Evolutionary conservation across 2,329 filamentous ascomycete genomes (phyloP), one percentile per base, ranked within the genome.

Genomic region (Sphaerostilbella broomeana): DNA sequence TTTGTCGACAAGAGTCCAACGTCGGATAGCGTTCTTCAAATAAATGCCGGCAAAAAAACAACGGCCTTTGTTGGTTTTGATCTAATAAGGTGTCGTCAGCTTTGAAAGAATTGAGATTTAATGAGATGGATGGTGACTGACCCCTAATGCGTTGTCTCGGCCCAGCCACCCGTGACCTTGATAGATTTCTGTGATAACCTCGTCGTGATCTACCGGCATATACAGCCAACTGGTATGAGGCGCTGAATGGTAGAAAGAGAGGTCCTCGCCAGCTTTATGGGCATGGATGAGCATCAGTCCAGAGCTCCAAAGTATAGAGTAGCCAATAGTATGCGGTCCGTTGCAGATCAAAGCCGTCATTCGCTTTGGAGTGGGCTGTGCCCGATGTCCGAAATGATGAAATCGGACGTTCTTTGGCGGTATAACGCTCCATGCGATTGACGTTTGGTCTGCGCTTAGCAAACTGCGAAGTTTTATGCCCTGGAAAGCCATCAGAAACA

Each of bases 41-140:
- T 41, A 41, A 18, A 24, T 20, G n/a, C 38, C 38, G 19, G 32
- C 30, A 15, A 41, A 12, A 15, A 41, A 41, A 28, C 18, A 35
- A 17, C 38, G 30, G 25, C 38, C 38, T 31, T 41, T 41, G 20
- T 30, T 41, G 11, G 38, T 41, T 26, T 35, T 41, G 30, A 41
- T 21, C 38, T 41, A 17, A 6, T 41, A 3, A 12, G 18, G 12
- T 33, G 22, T 29, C 10, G 31, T 41, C 2, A 41, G 38, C 38
- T 35, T 12, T 16, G 13, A 6, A 27, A 34, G n/a, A n/a, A 15
- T 28, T 16, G 28, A 17, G 11, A 15, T 13, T 21, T 35, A 2
- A 28, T 28, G 17, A 12, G 21, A n/a, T 37, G 16, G 22, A 16
- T 28, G 17, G 7, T 15, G 17, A 30, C 38, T 25, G 35, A 41